These are phyloP conservation scores for Tuber calosporum DNA, from an alignment of 495 filamentous ascomycete genomes.

Conservation along the genomic window DNA sequence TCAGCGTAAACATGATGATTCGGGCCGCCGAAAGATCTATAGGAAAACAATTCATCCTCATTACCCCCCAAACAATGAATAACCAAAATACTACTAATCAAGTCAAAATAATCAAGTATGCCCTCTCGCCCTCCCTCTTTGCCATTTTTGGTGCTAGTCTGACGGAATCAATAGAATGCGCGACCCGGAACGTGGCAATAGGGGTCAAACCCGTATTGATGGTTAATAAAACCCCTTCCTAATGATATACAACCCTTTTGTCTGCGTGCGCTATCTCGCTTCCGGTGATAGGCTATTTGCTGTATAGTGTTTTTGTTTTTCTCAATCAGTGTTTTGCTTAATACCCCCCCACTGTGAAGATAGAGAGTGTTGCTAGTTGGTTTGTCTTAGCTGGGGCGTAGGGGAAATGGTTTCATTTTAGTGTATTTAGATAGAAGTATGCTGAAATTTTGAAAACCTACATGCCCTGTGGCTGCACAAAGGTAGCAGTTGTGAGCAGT, in stretches of 20 bases:
- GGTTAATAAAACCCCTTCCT: neutral
- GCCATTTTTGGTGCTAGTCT: slow-evolving; percentile 7
- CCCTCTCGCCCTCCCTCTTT: slow-evolving; percentile 17
- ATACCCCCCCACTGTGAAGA: neutral
- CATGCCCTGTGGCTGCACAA: neutral
- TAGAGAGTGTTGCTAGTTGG: neutral
- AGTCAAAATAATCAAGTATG: slow-evolving; percentile 77
- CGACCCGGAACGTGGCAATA: slow-evolving; percentile 31
- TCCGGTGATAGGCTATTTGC: neutral
- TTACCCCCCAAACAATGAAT: slow-evolving; percentile 86
- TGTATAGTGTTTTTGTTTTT: neutral
- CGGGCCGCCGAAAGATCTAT: slow-evolving; percentile 71
- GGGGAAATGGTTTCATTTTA: neutral
- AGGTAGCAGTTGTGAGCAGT: neutral
- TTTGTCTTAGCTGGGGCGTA: neutral
- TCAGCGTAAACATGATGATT: slow-evolving; percentile 84
- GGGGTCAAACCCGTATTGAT: slow-evolving; percentile 33
- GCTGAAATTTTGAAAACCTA: neutral
- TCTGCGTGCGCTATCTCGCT: neutral
- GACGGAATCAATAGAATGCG: slow-evolving; percentile 25
- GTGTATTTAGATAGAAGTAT: neutral
- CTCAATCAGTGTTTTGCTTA: neutral
- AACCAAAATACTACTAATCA: slow-evolving; percentile 60
- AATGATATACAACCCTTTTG: neutral
- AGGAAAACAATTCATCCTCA: slow-evolving; percentile 89